Evolutionary conservation across 129 eudicot genomes (phyloP).

Genomic region (Rutidosis leptorrhynchoides): DNA sequence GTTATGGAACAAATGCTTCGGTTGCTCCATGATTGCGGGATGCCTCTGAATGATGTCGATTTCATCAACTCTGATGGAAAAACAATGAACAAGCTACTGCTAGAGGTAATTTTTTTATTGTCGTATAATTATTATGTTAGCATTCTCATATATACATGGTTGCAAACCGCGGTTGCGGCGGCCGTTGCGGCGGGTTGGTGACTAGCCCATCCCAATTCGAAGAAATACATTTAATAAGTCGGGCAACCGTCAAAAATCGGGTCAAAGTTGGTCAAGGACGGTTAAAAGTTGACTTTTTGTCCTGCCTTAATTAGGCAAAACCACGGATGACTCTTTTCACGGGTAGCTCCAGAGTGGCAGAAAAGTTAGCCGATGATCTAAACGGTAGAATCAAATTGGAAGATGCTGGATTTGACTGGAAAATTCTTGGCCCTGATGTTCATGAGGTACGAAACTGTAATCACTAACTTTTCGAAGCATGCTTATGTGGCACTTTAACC

Average conservation of each 20-base stretch:
- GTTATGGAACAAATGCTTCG: conserved; percentile 99
- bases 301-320: conserved; percentile 54
- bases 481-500: background rate
- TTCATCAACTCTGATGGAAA: conserved; percentile 93
- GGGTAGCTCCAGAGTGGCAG: conserved; percentile 95
- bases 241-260: no score
- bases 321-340: conserved; percentile 99
- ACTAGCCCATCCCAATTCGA: no score
- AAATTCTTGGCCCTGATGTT: conserved; percentile 98
- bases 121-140: background rate
- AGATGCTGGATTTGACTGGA: conserved; percentile 99
- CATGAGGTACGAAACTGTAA: conserved; percentile 53
- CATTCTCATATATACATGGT: no score
- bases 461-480: background rate
- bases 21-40: conserved; percentile 90
- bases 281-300: no score
- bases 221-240: no score
- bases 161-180: no score
- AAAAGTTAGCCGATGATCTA: conserved; percentile 73
- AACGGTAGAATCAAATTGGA: conserved; percentile 83
- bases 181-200: no score
- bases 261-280: no score
- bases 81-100: conserved; percentile 79
- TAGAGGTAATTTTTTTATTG: conserved; percentile 48
- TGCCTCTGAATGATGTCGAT: conserved; percentile 89